These are phyloP conservation scores for Aspergillus hancockii DNA, from an alignment of 495 filamentous ascomycete genomes.

Conservation along the genomic window DNA sequence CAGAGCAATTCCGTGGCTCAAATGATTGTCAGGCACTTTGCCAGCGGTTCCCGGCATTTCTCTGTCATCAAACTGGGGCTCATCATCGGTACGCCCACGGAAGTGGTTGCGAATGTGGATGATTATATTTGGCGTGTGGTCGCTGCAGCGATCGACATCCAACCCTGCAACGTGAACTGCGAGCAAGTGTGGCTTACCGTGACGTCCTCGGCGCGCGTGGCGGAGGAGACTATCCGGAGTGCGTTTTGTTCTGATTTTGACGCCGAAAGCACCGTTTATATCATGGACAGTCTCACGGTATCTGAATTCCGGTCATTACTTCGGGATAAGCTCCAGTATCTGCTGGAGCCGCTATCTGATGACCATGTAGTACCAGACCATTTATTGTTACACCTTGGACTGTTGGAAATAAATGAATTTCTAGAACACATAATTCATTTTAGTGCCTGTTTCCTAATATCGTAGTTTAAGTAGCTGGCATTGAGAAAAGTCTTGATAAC, in stretches of 20 bases:
- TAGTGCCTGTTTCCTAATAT: no score
- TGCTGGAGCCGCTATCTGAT: no score
- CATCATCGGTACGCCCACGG: slow-evolving; percentile 27
- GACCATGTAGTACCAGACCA: no score
- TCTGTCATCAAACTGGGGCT: slow-evolving; percentile 36
- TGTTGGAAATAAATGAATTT: no score
- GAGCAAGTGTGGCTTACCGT: slow-evolving; percentile 22
- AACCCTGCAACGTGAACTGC: slow-evolving; percentile 23
- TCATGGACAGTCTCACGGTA: no score
- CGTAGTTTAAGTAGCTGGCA: no score
- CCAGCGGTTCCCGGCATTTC: slow-evolving; percentile 12
- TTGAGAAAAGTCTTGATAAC: no score
- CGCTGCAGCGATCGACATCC: slow-evolving; percentile 25
- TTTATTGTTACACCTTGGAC: no score
- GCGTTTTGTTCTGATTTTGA: no score
- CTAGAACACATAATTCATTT: no score
- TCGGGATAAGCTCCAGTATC: no score
- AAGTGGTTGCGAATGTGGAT: slow-evolving; percentile 29
- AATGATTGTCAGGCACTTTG: slow-evolving; percentile 25
- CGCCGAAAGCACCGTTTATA: no score
- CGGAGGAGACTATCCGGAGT: slow-evolving; percentile 16
- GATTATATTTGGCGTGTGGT: slow-evolving; percentile 40
- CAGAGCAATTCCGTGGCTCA: slow-evolving; percentile 37
- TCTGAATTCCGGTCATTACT: neutral
- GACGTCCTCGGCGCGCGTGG: slow-evolving; percentile 27